phyloP scores from a whole-genome alignment of 257 asterid genomes.

The Hygrophila difformis region DNA sequence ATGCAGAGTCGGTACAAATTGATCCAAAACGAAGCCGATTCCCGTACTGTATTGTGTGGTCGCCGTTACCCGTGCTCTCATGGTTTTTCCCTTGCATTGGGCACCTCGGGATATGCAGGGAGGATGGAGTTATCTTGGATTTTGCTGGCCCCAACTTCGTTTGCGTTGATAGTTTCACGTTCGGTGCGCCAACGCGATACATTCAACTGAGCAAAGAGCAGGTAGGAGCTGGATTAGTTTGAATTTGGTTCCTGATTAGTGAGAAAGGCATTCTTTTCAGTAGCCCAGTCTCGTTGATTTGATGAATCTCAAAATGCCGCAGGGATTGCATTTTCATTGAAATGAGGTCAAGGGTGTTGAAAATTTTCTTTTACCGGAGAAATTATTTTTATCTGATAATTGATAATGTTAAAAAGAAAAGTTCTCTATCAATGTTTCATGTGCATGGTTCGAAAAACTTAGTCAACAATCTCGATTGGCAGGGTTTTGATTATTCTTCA shows the following conservation, averaged over 20 bases:
- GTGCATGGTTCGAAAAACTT: no score
- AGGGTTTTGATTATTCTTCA: no score
- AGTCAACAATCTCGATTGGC: no score
- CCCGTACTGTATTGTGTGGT: constrained; percentile 90
- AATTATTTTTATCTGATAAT: no score
- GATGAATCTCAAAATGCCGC: neutral
- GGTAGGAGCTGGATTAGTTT: constrained; percentile 32
- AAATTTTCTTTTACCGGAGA: no score
- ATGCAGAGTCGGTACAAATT: constrained; percentile 24
- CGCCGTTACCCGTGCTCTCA: constrained; percentile 84
- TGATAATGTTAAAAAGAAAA: no score
- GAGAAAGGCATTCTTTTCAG: neutral
- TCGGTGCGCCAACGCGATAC: constrained; percentile 81
- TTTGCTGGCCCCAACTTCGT: constrained; percentile 93
- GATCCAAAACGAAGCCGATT: constrained; percentile 62
- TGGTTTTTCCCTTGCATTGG: constrained; percentile 87
- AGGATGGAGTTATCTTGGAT: constrained; percentile 87
- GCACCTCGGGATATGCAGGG: constrained; percentile 83
- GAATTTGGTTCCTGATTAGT: constrained; percentile 5
- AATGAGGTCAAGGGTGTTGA: no score
- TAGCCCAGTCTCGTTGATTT: neutral
- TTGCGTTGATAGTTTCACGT: constrained; percentile 76
- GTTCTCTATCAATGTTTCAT: no score
- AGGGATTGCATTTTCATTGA: no score
- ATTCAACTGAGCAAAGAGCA: constrained; percentile 59